phyloP scores from a whole-genome alignment of 768 basidiomycete genomes.

The Russula earlei region DNA sequence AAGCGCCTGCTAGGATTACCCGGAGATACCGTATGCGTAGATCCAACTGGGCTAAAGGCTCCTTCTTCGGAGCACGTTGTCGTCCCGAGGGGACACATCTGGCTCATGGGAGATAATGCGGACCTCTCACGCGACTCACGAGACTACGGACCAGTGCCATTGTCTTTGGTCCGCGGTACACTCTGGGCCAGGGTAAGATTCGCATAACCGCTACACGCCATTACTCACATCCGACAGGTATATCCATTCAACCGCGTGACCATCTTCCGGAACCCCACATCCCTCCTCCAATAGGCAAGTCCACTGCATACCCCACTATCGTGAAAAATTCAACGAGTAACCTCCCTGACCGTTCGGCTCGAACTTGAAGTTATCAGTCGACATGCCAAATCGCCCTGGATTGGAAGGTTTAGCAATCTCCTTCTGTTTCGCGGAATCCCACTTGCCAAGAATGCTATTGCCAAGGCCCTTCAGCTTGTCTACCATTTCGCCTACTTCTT shows the following conservation, averaged over 20 bases:
- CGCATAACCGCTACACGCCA: neutral
- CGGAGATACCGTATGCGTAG: constrained; percentile 82
- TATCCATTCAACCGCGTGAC: constrained; percentile 23
- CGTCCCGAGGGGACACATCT: constrained; percentile 79
- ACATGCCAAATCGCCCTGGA: constrained; percentile 84
- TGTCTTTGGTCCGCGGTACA: constrained; percentile 63
- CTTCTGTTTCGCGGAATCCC: neutral
- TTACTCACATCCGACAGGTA: constrained; percentile 19
- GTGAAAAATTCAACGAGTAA: constrained; percentile 83
- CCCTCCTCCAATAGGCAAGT: constrained; percentile 23
- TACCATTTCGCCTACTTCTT: constrained; percentile 86
- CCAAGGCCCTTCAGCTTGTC: constrained; percentile 88
- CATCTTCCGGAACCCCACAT: constrained; percentile 26
- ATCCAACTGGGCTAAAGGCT: constrained; percentile 62
- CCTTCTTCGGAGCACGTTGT: constrained; percentile 64
- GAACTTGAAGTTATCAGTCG: constrained; percentile 96
- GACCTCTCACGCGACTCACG: constrained; percentile 80
- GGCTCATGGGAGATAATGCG: constrained; percentile 88
- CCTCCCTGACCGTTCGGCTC: constrained; percentile 92
- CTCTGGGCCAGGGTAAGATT: constrained; percentile 52
- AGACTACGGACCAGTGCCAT: constrained; percentile 85
- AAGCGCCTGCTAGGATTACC: constrained; percentile 88
- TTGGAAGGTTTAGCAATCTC: neutral
- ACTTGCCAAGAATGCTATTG: constrained; percentile 75
- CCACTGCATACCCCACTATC: constrained; percentile 25